Percentiles rank a stretch among this genome's conserved stretches.
Conservation (phyloP, 805 yeast species). For the Peterozyma toletana region DNA sequence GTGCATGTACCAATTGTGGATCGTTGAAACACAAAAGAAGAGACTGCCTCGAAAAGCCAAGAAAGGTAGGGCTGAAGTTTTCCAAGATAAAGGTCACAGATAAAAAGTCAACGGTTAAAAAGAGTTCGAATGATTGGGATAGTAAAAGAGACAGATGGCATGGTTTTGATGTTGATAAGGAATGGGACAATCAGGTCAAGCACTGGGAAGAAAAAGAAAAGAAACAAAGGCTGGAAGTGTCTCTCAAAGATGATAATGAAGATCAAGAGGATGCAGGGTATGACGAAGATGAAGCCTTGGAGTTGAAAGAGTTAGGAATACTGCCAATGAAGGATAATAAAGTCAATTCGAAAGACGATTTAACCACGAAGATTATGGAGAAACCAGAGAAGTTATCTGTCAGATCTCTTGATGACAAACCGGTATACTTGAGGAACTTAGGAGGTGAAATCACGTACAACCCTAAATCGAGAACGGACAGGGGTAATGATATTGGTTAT, state of each 20-base stretch:
- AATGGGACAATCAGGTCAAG: conserved; percentile 45
- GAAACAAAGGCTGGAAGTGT: conserved; percentile 13
- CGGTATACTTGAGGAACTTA: conserved; percentile 50
- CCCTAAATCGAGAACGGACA: conserved; percentile 41
- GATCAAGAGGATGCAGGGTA: conserved; percentile 11
- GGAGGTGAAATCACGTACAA: conserved; percentile 40
- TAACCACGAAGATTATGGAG: conserved; percentile 11
- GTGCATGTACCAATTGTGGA: conserved; percentile 55
- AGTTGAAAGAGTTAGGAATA: conserved; percentile 31
- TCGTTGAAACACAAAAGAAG: conserved; percentile 36
- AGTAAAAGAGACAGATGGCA: conserved; percentile 76
- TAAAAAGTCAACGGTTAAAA: conserved; percentile 13
- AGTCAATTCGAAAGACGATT: not conserved
- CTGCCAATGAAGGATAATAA: conserved; percentile 12
- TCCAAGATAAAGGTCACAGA: conserved; percentile 20
- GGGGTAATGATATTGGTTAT: conserved; percentile 23
- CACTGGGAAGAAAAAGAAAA: conserved; percentile 35
- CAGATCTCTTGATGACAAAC: conserved; percentile 69
- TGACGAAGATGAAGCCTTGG: conserved; percentile 37
- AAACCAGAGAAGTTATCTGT: conserved; percentile 31
- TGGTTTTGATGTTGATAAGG: conserved; percentile 56
- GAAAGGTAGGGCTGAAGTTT: conserved; percentile 25
- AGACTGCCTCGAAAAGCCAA: conserved; percentile 57
- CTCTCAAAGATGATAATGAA: conserved; percentile 5
- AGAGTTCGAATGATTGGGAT: conserved; percentile 45